Evolutionary conservation across 352 stramenopile species (phyloP), one percentile per base, ranked within the genome.

Genomic region (Phytophthora boehmeriae): DNA sequence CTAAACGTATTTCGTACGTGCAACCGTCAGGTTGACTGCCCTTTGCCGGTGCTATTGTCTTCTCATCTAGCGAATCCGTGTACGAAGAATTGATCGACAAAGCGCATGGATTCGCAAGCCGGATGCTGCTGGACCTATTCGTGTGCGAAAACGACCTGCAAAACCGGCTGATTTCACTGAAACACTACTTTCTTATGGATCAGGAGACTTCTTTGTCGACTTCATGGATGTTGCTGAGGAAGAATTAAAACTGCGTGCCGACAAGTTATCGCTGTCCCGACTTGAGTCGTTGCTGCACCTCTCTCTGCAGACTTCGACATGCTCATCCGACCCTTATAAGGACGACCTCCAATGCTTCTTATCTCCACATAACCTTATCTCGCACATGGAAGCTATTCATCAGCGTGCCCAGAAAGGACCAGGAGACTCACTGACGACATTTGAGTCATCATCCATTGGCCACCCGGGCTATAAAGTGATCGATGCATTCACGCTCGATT

Each of bases 141-240:
- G 63, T 96, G n/a, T 67, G 85, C 4, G 88, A 96, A 35, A 83
- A 95, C 36, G 83, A 96, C 53, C 56, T 97, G 6, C 70, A 83
- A 43, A 83, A 86, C 38, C 83, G 89, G 4, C 51, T 97, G 10
- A 62, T 73, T 19, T 96, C 95, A 14, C 76, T 99, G 57, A 98
- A 98, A 65, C 96, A 98, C 55, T 99, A 99, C 73, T 99, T 99
- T 50, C 74, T 99, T 5, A 93, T 99, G 71, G 96, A 99, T 61
- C 96, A 99, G 98, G 98, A 25, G 97, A 99, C 61, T 98, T 99
- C 58, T 98, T 99, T 54, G 90, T 98, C 13, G 91, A 99, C 59
- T 99, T 99, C 71, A 92, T 99, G 68, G 96, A 99, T 63, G 78
- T 93, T 4, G 97, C 97, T 0, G 96, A 98, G 66, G 81, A 86